phyloP scores from a whole-genome alignment of 345 rosid species.

The Bruguiera sexangula region DNA sequence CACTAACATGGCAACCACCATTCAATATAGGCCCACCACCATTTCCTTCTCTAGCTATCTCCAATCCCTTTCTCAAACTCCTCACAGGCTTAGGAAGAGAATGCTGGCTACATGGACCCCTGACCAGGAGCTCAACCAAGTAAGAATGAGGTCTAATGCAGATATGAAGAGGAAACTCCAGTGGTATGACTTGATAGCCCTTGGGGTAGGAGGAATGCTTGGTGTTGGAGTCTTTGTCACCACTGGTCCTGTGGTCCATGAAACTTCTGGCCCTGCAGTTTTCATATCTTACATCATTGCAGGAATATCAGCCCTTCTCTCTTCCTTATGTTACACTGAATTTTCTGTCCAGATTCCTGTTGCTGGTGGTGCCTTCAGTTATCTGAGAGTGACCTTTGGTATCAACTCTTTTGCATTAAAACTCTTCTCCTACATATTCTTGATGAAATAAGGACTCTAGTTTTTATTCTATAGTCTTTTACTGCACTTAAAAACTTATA shows the following conservation, averaged over 20 bases:
- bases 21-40: constrained; percentile 23
- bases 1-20: constrained; percentile 29
- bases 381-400: constrained; percentile 92
- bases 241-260: constrained; percentile 65
- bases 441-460: background rate
- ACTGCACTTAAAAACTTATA: background rate
- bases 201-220: constrained; percentile 93
- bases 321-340: constrained; percentile 87
- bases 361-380: constrained; percentile 97
- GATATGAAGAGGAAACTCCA: constrained; percentile 88
- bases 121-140: constrained; percentile 76
- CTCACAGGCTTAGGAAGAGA: constrained; percentile 73
- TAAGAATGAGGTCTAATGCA: constrained; percentile 79
- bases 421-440: constrained; percentile 4
- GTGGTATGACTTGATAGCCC: constrained; percentile 81
- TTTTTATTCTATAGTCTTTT: background rate
- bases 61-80: constrained; percentile 73
- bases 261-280: constrained; percentile 72
- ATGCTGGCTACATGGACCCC: constrained; percentile 97
- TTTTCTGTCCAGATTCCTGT: constrained; percentile 91
- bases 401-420: constrained; percentile 5
- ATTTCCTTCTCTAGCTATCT: constrained; percentile 43
- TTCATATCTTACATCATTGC: constrained; percentile 80
- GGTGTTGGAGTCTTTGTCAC: constrained; percentile 92
- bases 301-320: constrained; percentile 76